Conservation (phyloP, 176 grass and related monocot genomes). For the Hsuehochloa calcarea region DNA sequence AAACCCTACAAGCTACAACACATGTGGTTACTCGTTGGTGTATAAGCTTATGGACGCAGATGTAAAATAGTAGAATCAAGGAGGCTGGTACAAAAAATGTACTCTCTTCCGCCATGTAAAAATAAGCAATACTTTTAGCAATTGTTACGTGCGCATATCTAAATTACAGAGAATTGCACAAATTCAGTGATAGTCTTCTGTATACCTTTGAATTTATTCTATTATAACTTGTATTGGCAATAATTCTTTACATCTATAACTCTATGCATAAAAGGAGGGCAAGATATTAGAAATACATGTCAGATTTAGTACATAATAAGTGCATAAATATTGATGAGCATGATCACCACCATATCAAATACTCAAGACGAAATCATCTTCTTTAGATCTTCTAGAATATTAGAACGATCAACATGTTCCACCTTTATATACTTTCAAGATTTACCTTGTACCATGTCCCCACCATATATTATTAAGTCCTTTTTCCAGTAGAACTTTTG, state of each 20-base stretch:
- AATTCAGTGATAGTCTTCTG: background rate
- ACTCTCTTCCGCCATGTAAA: background rate
- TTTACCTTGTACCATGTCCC: constrained; percentile 34
- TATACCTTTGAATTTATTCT: background rate
- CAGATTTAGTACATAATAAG: background rate
- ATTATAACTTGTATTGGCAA: background rate
- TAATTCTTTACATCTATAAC: background rate
- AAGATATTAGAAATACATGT: background rate
- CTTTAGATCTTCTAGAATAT: constrained; percentile 24
- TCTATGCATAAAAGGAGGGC: background rate
- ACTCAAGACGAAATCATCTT: background rate
- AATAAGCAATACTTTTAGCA: background rate
- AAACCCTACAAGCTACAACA: background rate
- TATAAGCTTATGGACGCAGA: background rate
- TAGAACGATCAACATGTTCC: constrained; percentile 5
- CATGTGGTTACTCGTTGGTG: background rate
- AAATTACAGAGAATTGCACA: background rate
- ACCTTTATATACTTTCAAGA: constrained; percentile 33
- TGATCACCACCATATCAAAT: constrained; percentile 5
- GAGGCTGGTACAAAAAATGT: background rate
- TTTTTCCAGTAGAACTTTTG: constrained; percentile 25
- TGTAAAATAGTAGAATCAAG: background rate
- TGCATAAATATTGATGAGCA: background rate
- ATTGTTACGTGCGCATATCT: background rate
- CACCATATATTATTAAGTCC: constrained; percentile 13